Base-by-base conservation (phyloP, 495 filamentous ascomycete genomes). In the Bacidia gigantensis region DNA sequence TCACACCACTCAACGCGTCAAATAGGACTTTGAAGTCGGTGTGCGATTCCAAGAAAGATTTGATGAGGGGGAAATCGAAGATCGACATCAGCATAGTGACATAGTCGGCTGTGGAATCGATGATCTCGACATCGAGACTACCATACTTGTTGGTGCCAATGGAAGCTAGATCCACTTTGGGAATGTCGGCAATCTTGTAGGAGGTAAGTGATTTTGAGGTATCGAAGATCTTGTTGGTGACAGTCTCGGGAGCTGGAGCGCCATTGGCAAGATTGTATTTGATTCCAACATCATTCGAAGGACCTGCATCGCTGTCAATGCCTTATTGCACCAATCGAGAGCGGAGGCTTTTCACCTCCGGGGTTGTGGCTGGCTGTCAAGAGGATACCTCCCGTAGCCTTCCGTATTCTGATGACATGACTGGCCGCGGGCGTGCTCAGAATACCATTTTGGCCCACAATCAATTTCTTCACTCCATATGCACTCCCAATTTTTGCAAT, bases 231-330 rank as follows among this genome's bases (percentile, higher is more conserved):
- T 94, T 94, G 78, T 98, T 93, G 54, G 92, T 98, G 53, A 98
- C 86, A 22, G 81, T 79, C 64, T 98, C 92, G 12, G 92, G 92
- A 48, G 92, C 92, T 21, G 92, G 92, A 25, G 88, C 92, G 54
- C 92, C 92, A 65, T 97, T 97, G 62, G 85, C 67, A 46, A 98
- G 75, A 75, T 98, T 98, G 76, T 98, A 98, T 72, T 98, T 98
- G 81, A 98, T 97, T 52, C 92, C 92, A 53, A 97, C 97, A 71
- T 98, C 92, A 65, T 87, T 80, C 54, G 78, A 80, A 46, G 93
- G 93, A 23, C 92, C 89, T 96, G 59, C 24, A 48, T 21, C 22
- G 14, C 14, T 24, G 5, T 26, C 20, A 11, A 12, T 50, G 3
- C 50, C 38, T 25, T 17, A 49, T 12, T 44, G 35, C 1, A 17